Conservation (phyloP, 2,329 filamentous ascomycete genomes). For the Verticillium zaregamsianum region DNA sequence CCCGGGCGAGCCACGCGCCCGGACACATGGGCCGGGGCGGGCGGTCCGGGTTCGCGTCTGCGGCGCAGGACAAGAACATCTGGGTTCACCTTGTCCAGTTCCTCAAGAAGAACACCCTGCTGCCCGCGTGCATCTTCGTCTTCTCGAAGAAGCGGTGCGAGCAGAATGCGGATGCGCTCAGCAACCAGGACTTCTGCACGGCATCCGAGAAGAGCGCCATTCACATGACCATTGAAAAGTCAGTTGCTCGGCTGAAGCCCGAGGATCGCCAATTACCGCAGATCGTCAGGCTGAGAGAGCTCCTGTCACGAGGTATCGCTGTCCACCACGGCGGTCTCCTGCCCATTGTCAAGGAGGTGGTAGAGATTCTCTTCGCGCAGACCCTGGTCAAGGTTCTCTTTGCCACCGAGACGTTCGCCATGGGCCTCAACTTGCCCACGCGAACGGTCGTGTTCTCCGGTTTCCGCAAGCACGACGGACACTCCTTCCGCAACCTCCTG, state of each 20-base stretch:
- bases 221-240: slow-evolving; percentile 96
- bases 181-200: slow-evolving; percentile 92
- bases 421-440: slow-evolving; percentile 94
- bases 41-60: slow-evolving; percentile 78
- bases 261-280: slow-evolving; percentile 91
- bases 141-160: slow-evolving; percentile 98
- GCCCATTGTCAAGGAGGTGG: slow-evolving; percentile 95
- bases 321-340: slow-evolving; percentile 94
- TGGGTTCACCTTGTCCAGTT: slow-evolving; percentile 96
- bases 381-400: slow-evolving; percentile 96
- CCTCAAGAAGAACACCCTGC: slow-evolving; percentile 77
- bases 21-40: slow-evolving; percentile 91
- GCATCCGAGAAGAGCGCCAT: slow-evolving; percentile 93
- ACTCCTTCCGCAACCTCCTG: slow-evolving; percentile 82
- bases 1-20: slow-evolving; percentile 56
- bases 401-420: slow-evolving; percentile 96
- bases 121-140: slow-evolving; percentile 95
- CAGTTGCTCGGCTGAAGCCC: slow-evolving; percentile 81
- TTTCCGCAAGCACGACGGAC: slow-evolving; percentile 93
- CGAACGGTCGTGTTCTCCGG: slow-evolving; percentile 97
- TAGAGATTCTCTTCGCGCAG: slow-evolving; percentile 93
- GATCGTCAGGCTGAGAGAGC: slow-evolving; percentile 80
- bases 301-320: slow-evolving; percentile 83
- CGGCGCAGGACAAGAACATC: slow-evolving; percentile 89
- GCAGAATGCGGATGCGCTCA: slow-evolving; percentile 92